Evolutionary conservation across 306 rosid species (phyloP).

Genomic region (Gastrolobium villosum): DNA sequence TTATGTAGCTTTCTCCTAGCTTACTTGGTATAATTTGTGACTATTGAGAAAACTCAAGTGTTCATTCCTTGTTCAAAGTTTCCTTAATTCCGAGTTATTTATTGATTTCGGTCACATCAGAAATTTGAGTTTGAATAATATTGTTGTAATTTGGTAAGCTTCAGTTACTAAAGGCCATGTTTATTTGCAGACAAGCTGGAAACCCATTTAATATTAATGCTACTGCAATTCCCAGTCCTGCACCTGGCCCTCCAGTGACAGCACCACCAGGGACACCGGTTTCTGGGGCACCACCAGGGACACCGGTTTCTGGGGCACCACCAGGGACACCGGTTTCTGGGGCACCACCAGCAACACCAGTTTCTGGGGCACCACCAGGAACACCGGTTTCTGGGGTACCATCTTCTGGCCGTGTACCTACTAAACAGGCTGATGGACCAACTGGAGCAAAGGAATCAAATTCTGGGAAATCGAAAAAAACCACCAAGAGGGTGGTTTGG

Average conservation of each 20-base stretch:
- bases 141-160: conserved; percentile 34
- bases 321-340: conserved; percentile 55
- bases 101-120: conserved; percentile 16
- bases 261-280: conserved; percentile 58
- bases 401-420: conserved; percentile 59
- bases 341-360: conserved; percentile 41
- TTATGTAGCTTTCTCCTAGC: conserved; percentile 23
- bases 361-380: conserved; percentile 47
- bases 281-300: conserved; percentile 42
- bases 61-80: conserved; percentile 23
- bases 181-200: conserved; percentile 81
- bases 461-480: conserved; percentile 65
- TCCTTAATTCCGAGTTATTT: conserved; percentile 25
- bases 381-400: conserved; percentile 41
- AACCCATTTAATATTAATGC: conserved; percentile 80
- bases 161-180: conserved; percentile 39
- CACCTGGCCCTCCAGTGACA: conserved; percentile 63
- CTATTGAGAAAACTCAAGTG: conserved; percentile 30
- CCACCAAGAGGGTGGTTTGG: conserved; percentile 79
- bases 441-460: conserved; percentile 63
- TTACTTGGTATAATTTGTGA: conserved; percentile 14
- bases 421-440: conserved; percentile 80
- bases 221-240: conserved; percentile 60
- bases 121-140: conserved; percentile 27
- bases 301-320: conserved; percentile 53